These are phyloP conservation scores for Aegilops sharonensis DNA, from an alignment of 176 grass and related monocot species.

Conservation along the genomic window DNA sequence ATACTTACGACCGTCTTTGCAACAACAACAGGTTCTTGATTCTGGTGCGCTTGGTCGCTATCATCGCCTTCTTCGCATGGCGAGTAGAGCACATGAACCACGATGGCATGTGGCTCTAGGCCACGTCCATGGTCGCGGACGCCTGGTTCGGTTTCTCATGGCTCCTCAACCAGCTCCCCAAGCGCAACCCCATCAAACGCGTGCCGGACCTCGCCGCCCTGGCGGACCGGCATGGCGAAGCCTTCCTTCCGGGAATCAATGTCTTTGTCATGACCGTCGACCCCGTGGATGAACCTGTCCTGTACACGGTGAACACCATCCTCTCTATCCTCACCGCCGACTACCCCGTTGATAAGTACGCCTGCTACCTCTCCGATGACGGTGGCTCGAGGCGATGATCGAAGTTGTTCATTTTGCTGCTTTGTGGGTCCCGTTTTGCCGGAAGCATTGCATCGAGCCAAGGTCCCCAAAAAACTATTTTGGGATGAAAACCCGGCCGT, in stretches of 20 bases:
- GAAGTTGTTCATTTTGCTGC: slow-evolving; percentile 13
- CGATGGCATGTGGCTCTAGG: slow-evolving; percentile 33
- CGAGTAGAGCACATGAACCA: slow-evolving; percentile 28
- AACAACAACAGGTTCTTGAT: slow-evolving; percentile 30
- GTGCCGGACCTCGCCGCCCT: slow-evolving; percentile 37
- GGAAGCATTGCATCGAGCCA: slow-evolving; percentile 39
- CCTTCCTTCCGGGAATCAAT: slow-evolving; percentile 30
- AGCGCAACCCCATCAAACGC: slow-evolving; percentile 40
- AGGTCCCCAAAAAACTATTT: slow-evolving; percentile 43
- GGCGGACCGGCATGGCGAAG: neutral
- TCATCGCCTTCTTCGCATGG: slow-evolving; percentile 41
- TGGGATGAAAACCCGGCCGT: neutral
- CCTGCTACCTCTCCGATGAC: slow-evolving; percentile 50
- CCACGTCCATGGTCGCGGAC: slow-evolving; percentile 31
- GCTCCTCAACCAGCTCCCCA: slow-evolving; percentile 42
- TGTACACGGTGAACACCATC: slow-evolving; percentile 46
- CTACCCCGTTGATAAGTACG: slow-evolving; percentile 36
- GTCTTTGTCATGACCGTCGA: slow-evolving; percentile 49
- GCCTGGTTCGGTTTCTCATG: slow-evolving; percentile 48
- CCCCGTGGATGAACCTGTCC: slow-evolving; percentile 29
- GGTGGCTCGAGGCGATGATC: slow-evolving; percentile 30
- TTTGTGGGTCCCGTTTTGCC: slow-evolving; percentile 40
- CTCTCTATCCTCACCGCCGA: slow-evolving; percentile 53
- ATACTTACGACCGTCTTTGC: neutral
- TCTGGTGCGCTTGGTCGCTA: slow-evolving; percentile 5